Evolutionary conservation across 2,329 filamentous ascomycete species (phyloP).

Genomic region (Alternaria infectoria): DNA sequence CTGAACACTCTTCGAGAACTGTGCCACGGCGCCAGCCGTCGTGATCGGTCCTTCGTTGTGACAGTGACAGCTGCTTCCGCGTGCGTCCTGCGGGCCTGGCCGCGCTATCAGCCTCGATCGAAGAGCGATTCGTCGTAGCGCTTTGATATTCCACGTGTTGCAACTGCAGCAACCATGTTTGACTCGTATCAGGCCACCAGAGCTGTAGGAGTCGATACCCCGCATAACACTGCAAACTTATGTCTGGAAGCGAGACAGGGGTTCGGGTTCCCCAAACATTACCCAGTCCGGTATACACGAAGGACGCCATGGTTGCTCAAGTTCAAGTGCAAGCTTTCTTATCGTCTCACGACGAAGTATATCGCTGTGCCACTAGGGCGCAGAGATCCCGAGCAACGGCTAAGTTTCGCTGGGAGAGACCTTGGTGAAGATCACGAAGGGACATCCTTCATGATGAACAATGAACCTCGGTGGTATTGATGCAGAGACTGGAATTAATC

Average conservation of each 20-base stretch:
- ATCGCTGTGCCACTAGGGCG: background rate
- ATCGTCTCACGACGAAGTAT: background rate
- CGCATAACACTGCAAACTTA: conserved; percentile 27
- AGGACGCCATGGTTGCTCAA: conserved; percentile 2
- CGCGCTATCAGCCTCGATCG: background rate
- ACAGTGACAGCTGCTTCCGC: background rate
- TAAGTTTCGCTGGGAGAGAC: background rate
- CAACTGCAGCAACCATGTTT: background rate
- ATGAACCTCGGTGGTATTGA: background rate
- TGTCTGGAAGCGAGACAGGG: conserved; percentile 30
- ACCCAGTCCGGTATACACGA: conserved; percentile 3
- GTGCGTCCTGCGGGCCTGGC: background rate
- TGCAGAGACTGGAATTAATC: background rate
- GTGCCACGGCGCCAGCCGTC: conserved; percentile 11
- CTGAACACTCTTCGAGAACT: conserved; percentile 13
- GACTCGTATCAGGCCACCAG: background rate
- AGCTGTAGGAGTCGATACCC: conserved; percentile 32
- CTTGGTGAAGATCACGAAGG: background rate
- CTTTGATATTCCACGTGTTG: background rate
- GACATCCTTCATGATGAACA: background rate
- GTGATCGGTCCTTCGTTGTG: conserved; percentile 3
- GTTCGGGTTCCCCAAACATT: background rate
- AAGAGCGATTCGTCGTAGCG: background rate
- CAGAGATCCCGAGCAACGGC: background rate
- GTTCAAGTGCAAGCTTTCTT: background rate